Conservation (phyloP, 306 rosid genomes). For the Styphnolobium japonicum region DNA sequence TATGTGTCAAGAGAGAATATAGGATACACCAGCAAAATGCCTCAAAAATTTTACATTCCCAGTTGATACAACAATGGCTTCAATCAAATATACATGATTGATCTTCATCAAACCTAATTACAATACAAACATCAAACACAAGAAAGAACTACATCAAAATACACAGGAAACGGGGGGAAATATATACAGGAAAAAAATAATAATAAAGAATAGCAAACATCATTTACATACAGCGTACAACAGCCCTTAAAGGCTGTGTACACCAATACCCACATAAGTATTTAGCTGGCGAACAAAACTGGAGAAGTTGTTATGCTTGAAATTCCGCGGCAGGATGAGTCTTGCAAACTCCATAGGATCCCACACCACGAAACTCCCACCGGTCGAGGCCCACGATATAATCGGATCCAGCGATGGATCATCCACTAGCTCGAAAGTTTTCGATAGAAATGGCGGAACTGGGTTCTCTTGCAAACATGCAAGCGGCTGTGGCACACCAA, state of each 20-base stretch:
- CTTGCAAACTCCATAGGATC: constrained; percentile 71
- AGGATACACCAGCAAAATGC: constrained; percentile 12
- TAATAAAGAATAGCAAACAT: background rate
- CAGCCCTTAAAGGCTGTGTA: constrained; percentile 33
- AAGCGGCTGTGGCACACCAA: constrained; percentile 50
- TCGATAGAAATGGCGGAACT: constrained; percentile 79
- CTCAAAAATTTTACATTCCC: background rate
- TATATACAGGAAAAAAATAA: background rate
- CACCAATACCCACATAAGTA: constrained; percentile 92
- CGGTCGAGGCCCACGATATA: constrained; percentile 68
- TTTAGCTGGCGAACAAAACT: constrained; percentile 97
- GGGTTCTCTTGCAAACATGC: constrained; percentile 50
- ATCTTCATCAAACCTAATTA: constrained; percentile 26
- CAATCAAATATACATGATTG: constrained; percentile 12
- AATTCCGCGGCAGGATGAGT: constrained; percentile 66
- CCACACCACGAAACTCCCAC: constrained; percentile 84
- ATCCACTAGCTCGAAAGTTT: constrained; percentile 85
- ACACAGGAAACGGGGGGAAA: background rate
- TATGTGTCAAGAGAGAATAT: constrained; percentile 10
- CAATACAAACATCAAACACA: constrained; percentile 26
- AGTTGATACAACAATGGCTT: constrained; percentile 23
- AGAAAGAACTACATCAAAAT: background rate
- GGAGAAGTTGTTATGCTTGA: constrained; percentile 98
- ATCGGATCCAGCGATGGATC: constrained; percentile 65
- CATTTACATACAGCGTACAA: constrained; percentile 51